Conservation (phyloP, 352 stramenopile species). For the Aphanomyces invadans region DNA sequence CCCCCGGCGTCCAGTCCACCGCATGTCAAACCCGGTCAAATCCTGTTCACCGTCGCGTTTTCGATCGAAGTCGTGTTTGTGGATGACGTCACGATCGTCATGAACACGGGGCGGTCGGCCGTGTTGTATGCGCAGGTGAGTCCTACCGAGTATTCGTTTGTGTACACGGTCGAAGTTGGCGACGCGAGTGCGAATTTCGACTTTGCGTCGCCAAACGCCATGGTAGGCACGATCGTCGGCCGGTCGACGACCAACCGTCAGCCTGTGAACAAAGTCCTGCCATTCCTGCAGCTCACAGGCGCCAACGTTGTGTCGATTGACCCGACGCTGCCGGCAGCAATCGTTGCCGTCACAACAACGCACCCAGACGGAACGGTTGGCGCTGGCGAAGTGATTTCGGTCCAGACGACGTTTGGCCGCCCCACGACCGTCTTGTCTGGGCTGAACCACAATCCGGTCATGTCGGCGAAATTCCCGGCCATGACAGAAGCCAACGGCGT, state of each 20-base stretch:
- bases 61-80: slow-evolving; percentile 44
- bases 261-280: slow-evolving; percentile 30
- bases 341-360: slow-evolving; percentile 46
- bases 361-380: slow-evolving; percentile 45
- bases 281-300: slow-evolving; percentile 32
- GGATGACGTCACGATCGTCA: slow-evolving; percentile 38
- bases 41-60: slow-evolving; percentile 60
- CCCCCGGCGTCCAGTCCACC: slow-evolving; percentile 42
- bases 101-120: slow-evolving; percentile 49
- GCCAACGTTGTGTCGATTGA: slow-evolving; percentile 40
- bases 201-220: slow-evolving; percentile 39
- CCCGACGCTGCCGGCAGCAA: slow-evolving; percentile 44
- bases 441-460: slow-evolving; percentile 52
- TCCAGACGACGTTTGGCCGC: slow-evolving; percentile 63
- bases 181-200: slow-evolving; percentile 49
- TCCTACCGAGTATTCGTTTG: slow-evolving; percentile 43
- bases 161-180: slow-evolving; percentile 51
- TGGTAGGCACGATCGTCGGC: slow-evolving; percentile 35
- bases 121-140: slow-evolving; percentile 40
- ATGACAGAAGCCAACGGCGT: slow-evolving; percentile 35
- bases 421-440: slow-evolving; percentile 48
- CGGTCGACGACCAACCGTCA: slow-evolving; percentile 40
- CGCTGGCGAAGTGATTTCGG: slow-evolving; percentile 54
- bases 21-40: slow-evolving; percentile 48
- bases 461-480: slow-evolving; percentile 36